phyloP scores from a whole-genome alignment of 495 filamentous ascomycete genomes.

The Aspergillus incahuasiensis region DNA sequence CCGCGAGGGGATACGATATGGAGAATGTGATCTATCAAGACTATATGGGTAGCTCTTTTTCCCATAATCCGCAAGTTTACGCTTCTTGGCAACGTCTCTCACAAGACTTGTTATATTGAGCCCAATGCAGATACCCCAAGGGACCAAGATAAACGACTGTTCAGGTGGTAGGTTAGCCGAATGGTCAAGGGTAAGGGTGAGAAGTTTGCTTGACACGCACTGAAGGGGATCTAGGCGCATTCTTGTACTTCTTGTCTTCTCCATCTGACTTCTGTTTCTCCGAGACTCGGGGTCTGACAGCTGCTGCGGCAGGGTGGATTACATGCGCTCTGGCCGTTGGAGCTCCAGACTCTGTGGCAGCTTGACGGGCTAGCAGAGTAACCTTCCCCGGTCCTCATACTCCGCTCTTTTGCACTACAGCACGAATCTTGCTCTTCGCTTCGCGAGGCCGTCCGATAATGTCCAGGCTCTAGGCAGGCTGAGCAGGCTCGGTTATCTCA shows the following conservation, averaged over 20 bases:
- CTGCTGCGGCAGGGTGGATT: neutral
- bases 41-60: neutral
- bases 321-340: constrained; percentile 1
- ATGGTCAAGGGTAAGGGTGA: too few relatives aligned
- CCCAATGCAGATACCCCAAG: too few relatives aligned
- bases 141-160: too few relatives aligned
- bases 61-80: neutral
- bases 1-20: neutral
- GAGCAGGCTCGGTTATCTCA: neutral
- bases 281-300: neutral
- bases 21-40: constrained; percentile 11
- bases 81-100: too few relatives aligned
- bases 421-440: neutral
- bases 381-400: neutral
- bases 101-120: too few relatives aligned
- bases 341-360: neutral
- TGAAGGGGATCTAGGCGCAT: too few relatives aligned
- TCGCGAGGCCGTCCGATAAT: neutral
- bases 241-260: neutral
- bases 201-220: too few relatives aligned
- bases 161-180: too few relatives aligned
- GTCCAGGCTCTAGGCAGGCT: neutral
- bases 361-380: neutral
- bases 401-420: neutral
- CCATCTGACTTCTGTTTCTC: neutral